phyloP scores from a whole-genome alignment of 1,139 yeast genomes.

The Geotrichum carabidarum region DNA sequence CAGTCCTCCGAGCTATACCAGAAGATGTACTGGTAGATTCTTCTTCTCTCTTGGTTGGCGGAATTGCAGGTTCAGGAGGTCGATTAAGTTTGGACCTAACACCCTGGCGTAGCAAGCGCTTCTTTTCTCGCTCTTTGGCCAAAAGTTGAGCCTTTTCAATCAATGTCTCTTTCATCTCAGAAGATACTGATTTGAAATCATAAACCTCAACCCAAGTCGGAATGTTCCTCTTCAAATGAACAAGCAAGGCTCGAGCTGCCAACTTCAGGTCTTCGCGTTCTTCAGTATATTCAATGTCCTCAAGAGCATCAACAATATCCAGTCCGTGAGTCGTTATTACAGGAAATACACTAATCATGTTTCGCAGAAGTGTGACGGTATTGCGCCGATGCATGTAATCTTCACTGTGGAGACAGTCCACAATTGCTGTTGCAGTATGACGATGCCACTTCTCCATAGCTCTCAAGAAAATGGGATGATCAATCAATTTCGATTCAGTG shows the following conservation, averaged over 20 bases:
- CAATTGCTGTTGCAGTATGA: constrained; percentile 45
- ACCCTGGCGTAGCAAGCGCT: constrained; percentile 7
- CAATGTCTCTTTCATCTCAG: constrained; percentile 24
- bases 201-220: constrained; percentile 49
- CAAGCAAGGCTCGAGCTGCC: constrained; percentile 71
- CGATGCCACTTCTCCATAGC: constrained; percentile 55
- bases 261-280: constrained; percentile 74
- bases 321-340: constrained; percentile 65
- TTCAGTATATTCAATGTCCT: constrained; percentile 50
- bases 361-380: constrained; percentile 71
- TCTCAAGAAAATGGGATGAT: constrained; percentile 42
- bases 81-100: not conserved
- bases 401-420: constrained; percentile 47
- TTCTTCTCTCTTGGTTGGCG: constrained; percentile 1
- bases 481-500: constrained; percentile 25
- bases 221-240: constrained; percentile 59
- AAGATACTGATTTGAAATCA: constrained; percentile 28
- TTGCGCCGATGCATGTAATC: constrained; percentile 82
- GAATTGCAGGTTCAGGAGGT: constrained; percentile 1
- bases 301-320: constrained; percentile 46
- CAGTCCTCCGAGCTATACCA: not conserved
- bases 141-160: constrained; percentile 22
- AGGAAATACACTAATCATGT: constrained; percentile 62
- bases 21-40: not conserved
- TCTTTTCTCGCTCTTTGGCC: constrained; percentile 22